Conservation (phyloP, 164 flowering plant genomes). For the Houttuynia cordata region DNA sequence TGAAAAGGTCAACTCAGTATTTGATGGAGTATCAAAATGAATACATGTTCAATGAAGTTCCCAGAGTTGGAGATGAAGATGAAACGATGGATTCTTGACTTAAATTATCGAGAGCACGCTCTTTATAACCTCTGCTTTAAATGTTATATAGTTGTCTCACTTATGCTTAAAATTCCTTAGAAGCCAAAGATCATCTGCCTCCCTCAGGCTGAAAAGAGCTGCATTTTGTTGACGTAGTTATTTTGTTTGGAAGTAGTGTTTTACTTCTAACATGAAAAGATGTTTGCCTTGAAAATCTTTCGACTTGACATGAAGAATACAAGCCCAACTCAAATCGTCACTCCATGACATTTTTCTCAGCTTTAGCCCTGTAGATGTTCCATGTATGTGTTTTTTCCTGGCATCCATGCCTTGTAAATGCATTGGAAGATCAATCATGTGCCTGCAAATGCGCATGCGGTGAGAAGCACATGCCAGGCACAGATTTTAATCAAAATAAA, state of each 20-base stretch:
- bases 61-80: conserved; percentile 39
- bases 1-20: conserved; percentile 83
- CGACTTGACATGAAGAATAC: too few relatives aligned
- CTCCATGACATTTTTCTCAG: too few relatives aligned
- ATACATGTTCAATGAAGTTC: conserved; percentile 72
- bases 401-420: not conserved
- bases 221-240: too few relatives aligned
- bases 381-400: not conserved
- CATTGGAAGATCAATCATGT: conserved; percentile 3
- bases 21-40: conserved; percentile 82
- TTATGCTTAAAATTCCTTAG: too few relatives aligned
- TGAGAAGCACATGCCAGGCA: conserved; percentile 11
- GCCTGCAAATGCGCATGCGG: conserved; percentile 6
- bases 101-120: not conserved
- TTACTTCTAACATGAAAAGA: too few relatives aligned
- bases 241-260: too few relatives aligned
- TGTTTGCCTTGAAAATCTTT: too few relatives aligned
- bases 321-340: too few relatives aligned
- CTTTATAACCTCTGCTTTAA: not conserved
- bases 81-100: conserved; percentile 23
- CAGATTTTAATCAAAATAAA: conserved; percentile 4
- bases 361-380: too few relatives aligned
- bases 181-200: too few relatives aligned
- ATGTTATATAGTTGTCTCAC: too few relatives aligned
- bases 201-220: too few relatives aligned